These are phyloP conservation scores for Penicillium corylophilum DNA, from an alignment of 2,329 filamentous ascomycete species.

Conservation along the genomic window DNA sequence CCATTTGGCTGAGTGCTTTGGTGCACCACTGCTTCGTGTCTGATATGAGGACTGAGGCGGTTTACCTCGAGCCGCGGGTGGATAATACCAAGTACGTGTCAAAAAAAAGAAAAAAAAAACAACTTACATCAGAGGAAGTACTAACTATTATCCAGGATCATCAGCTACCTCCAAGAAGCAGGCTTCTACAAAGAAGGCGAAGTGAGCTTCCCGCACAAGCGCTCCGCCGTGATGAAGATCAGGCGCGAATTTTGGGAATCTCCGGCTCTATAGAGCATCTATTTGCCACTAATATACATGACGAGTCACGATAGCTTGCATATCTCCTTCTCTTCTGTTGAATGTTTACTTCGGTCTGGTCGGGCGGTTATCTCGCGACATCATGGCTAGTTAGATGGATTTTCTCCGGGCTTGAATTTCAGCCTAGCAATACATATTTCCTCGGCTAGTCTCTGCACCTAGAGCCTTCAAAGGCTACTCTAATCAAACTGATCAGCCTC, in stretches of 20 bases:
- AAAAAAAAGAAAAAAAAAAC: no score
- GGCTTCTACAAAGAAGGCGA: slow-evolving; percentile 88
- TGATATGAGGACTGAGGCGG: slow-evolving; percentile 76
- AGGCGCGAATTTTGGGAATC: slow-evolving; percentile 76
- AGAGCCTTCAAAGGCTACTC: not conserved
- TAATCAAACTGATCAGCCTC: no score
- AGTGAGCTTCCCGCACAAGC: slow-evolving; percentile 86
- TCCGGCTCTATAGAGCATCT: slow-evolving; percentile 53
- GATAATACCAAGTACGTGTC: slow-evolving; percentile 79
- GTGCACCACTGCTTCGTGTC: slow-evolving; percentile 81
- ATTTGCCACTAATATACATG: not conserved
- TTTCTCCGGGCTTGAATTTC: not conserved
- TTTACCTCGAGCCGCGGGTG: slow-evolving; percentile 84
- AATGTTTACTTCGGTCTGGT: not conserved
- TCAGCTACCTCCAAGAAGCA: slow-evolving; percentile 66
- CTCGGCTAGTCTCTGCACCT: not conserved
- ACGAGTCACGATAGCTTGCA: slow-evolving; percentile 14
- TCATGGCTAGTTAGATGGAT: not conserved
- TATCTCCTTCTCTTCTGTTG: not conserved
- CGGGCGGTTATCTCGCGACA: not conserved
- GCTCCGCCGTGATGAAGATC: slow-evolving; percentile 80
- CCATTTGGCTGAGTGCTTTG: slow-evolving; percentile 77
- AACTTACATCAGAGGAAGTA: not conserved
- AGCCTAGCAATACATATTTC: not conserved
- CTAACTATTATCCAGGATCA: slow-evolving; percentile 54